Evolutionary conservation across 805 yeast species (phyloP).

Genomic region (Spathaspora girioi): DNA sequence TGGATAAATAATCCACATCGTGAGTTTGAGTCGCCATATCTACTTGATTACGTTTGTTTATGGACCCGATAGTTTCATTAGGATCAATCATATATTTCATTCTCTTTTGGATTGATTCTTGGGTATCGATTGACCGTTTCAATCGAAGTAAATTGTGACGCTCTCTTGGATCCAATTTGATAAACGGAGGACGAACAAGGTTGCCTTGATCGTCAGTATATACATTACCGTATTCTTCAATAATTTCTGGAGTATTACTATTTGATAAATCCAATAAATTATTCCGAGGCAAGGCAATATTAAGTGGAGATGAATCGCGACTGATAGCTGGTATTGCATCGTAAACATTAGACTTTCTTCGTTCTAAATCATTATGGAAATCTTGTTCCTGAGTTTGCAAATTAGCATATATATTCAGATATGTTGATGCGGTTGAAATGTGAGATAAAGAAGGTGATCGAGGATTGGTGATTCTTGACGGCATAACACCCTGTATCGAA

Average conservation of each 20-base stretch:
- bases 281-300: background rate
- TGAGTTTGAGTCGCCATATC: slow-evolving; percentile 43
- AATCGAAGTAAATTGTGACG: slow-evolving; percentile 38
- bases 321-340: background rate
- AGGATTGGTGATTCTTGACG: slow-evolving; percentile 17
- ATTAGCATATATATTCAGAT: slow-evolving; percentile 16
- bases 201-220: slow-evolving; percentile 37
- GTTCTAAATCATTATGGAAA: slow-evolving; percentile 22
- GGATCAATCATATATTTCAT: slow-evolving; percentile 41
- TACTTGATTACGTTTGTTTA: slow-evolving; percentile 20
- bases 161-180: slow-evolving; percentile 41
- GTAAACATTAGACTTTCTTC: slow-evolving; percentile 13
- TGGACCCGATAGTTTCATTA: slow-evolving; percentile 24
- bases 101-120: slow-evolving; percentile 28
- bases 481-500: slow-evolving; percentile 17
- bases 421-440: slow-evolving; percentile 12
- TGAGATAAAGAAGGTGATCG: slow-evolving; percentile 19
- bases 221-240: slow-evolving; percentile 25
- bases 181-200: slow-evolving; percentile 41
- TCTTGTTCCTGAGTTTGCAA: slow-evolving; percentile 16
- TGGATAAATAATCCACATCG: slow-evolving; percentile 24
- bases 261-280: background rate
- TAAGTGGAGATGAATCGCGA: slow-evolving; percentile 4
- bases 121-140: slow-evolving; percentile 34
- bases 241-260: background rate